phyloP scores from a whole-genome alignment of 192 early-diverging fungal genomes.

The Podochytrium sp. region DNA sequence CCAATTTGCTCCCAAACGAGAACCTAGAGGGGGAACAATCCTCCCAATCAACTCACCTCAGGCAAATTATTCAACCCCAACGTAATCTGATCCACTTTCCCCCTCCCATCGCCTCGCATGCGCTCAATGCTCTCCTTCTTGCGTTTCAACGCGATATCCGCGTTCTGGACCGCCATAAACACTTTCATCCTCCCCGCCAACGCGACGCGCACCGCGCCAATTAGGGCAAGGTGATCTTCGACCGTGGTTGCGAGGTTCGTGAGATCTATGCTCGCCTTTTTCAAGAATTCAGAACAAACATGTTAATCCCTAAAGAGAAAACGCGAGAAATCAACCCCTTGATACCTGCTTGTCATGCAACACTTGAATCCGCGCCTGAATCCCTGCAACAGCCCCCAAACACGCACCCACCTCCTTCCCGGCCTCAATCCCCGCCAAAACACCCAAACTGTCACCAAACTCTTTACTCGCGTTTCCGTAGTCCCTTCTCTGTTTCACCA shows the following conservation, averaged over 20 bases:
- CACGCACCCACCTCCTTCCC: constrained; percentile 69
- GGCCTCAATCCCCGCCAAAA: constrained; percentile 73
- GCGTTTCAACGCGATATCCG: constrained; percentile 70
- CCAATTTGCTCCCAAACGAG: no score
- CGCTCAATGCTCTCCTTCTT: constrained; percentile 49
- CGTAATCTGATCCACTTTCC: background rate
- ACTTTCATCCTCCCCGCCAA: constrained; percentile 75
- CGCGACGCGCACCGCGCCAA: constrained; percentile 79
- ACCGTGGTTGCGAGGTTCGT: constrained; percentile 74
- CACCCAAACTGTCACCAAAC: constrained; percentile 77
- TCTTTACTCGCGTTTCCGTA: constrained; percentile 70
- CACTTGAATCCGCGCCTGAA: constrained; percentile 79
- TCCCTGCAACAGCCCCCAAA: constrained; percentile 72
- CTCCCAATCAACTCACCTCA: background rate
- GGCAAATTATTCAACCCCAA: constrained; percentile 21
- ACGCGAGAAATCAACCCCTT: background rate
- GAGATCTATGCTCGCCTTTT: constrained; percentile 72
- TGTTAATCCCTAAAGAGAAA: no score
- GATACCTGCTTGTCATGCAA: constrained; percentile 77
- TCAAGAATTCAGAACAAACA: background rate
- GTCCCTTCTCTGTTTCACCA: constrained; percentile 48
- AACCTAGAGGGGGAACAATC: background rate
- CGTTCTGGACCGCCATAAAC: constrained; percentile 71
- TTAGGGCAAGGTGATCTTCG: constrained; percentile 89
- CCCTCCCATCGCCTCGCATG: background rate